Conservation (phyloP, 192 early-diverging fungal species). For the Backusella morwellensis region DNA sequence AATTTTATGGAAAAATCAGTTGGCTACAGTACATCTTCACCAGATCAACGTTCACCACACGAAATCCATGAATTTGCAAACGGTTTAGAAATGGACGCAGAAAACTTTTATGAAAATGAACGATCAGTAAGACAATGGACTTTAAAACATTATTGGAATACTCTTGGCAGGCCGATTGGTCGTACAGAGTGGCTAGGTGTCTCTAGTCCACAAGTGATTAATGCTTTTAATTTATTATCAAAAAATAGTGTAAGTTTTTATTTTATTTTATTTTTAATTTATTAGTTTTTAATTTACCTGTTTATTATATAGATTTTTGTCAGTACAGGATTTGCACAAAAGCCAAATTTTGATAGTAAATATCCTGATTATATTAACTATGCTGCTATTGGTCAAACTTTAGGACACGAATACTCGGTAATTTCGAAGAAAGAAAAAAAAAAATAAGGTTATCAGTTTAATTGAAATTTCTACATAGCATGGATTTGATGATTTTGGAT, state of each 20-base stretch:
- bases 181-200: slow-evolving; percentile 6
- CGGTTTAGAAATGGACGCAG: background rate
- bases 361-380: slow-evolving; percentile 66
- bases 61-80: background rate
- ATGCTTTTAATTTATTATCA: slow-evolving; percentile 16
- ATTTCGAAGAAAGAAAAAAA: background rate
- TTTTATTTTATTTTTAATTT: background rate
- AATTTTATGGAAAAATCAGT: background rate
- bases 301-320: slow-evolving; percentile 10
- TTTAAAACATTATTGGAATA: slow-evolving; percentile 14
- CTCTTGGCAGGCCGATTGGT: slow-evolving; percentile 27
- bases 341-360: slow-evolving; percentile 45
- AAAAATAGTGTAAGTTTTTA: slow-evolving; percentile 10
- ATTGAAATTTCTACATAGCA: background rate
- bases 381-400: slow-evolving; percentile 64
- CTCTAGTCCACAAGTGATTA: background rate
- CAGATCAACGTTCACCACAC: slow-evolving; percentile 34
- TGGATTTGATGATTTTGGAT: slow-evolving; percentile 10
- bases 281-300: background rate
- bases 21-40: slow-evolving; percentile 60
- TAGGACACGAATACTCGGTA: slow-evolving; percentile 69
- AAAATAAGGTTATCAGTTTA: background rate
- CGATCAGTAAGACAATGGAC: slow-evolving; percentile 46
- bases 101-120: slow-evolving; percentile 65
- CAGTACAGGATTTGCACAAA: slow-evolving; percentile 10